Conservation (phyloP, 1,284 basidiomycete genomes). For the Cryptococcus neoformans region DNA sequence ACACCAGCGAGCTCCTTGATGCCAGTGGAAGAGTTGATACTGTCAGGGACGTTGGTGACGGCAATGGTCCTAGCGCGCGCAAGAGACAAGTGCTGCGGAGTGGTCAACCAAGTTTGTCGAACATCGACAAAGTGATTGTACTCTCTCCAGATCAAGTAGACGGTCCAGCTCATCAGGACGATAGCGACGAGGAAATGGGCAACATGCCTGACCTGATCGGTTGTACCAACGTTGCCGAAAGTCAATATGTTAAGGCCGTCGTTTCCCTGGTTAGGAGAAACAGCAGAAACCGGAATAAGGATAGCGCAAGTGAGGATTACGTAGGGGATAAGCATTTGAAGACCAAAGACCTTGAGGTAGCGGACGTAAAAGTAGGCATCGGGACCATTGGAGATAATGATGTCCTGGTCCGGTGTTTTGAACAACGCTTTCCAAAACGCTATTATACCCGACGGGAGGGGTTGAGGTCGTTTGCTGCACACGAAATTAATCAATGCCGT, state of each 20-base stretch:
- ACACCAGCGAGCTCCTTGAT: conserved; percentile 58
- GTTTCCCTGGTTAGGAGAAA: conserved; percentile 52
- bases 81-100: conserved; percentile 64
- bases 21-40: conserved; percentile 57
- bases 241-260: conserved; percentile 70
- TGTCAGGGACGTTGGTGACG: conserved; percentile 81
- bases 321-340: conserved; percentile 76
- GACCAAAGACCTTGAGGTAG: conserved; percentile 53
- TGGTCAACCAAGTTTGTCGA: conserved; percentile 81
- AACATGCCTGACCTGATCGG: conserved; percentile 61
- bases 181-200: conserved; percentile 72
- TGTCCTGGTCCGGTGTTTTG: conserved; percentile 30
- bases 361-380: conserved; percentile 94
- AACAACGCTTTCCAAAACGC: conserved; percentile 41
- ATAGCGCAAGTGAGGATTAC: conserved; percentile 57
- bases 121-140: conserved; percentile 75
- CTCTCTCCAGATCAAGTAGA: conserved; percentile 75
- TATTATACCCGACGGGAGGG: conserved; percentile 26
- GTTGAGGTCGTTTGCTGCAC: conserved; percentile 29
- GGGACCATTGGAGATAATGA: conserved; percentile 67
- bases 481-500: neutral
- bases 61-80: conserved; percentile 85
- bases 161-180: conserved; percentile 76
- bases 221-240: conserved; percentile 68
- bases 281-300: conserved; percentile 43